phyloP scores from a whole-genome alignment of 306 rosid species.

The Comarum palustre region DNA sequence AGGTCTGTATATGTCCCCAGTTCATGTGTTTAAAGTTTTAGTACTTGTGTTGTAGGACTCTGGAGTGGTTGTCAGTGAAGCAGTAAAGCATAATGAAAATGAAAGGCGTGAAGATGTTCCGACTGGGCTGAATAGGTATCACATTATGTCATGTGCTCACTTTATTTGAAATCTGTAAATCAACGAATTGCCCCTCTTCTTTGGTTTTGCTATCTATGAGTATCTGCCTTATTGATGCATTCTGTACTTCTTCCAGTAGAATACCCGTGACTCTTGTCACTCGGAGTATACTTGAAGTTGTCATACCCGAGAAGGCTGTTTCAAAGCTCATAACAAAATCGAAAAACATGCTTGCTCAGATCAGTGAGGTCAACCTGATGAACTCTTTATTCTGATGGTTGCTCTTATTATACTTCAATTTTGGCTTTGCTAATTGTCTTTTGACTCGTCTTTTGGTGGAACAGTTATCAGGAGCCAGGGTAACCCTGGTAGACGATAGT shows the following conservation, averaged over 20 bases:
- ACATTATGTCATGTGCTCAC: conserved; percentile 18
- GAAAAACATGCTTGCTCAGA: conserved; percentile 88
- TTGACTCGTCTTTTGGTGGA: conserved; percentile 24
- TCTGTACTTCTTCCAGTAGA: conserved; percentile 34
- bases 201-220: background rate
- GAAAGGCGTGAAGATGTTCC: conserved; percentile 70
- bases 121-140: conserved; percentile 67
- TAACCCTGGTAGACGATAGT: conserved; percentile 78
- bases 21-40: background rate
- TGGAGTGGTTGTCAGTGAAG: conserved; percentile 53
- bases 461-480: conserved; percentile 96
- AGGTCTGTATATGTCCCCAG: background rate
- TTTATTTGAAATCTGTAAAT: conserved; percentile 1
- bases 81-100: conserved; percentile 58
- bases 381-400: conserved; percentile 18
- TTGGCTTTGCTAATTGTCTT: conserved; percentile 1
- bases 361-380: conserved; percentile 75
- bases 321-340: conserved; percentile 85
- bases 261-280: conserved; percentile 84
- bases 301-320: conserved; percentile 83
- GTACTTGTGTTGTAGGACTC: conserved; percentile 46
- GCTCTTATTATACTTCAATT: conserved; percentile 6
- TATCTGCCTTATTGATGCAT: conserved; percentile 1
- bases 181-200: background rate
- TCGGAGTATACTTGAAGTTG: conserved; percentile 92